Evolutionary conservation across 768 basidiomycete genomes (phyloP).

Genomic region (Pleurotus pulmonarius): DNA sequence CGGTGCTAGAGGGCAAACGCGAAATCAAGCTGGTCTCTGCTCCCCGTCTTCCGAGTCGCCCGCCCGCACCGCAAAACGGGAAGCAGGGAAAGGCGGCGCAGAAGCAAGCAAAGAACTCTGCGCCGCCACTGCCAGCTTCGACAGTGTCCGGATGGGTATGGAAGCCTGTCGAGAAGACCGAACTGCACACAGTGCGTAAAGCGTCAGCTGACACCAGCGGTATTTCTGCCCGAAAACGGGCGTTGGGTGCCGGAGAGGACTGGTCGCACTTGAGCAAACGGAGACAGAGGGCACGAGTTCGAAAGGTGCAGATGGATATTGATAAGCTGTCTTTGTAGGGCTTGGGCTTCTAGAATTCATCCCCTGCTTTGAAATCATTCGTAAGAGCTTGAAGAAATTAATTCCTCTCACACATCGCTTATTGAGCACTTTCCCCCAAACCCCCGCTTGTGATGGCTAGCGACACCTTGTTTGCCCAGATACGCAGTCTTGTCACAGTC

Average conservation of each 20-base stretch:
- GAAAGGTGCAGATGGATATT: slow-evolving; percentile 42
- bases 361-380: too few species aligned
- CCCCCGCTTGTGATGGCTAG: too few species aligned
- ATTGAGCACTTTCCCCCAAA: too few species aligned
- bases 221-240: slow-evolving; percentile 24
- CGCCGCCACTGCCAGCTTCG: slow-evolving; percentile 9
- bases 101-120: slow-evolving; percentile 16
- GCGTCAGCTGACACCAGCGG: not conserved
- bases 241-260: slow-evolving; percentile 48
- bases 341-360: too few species aligned
- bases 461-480: slow-evolving; percentile 31
- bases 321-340: not conserved
- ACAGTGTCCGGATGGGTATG: slow-evolving; percentile 39
- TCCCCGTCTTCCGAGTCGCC: slow-evolving; percentile 21
- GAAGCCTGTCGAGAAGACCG: slow-evolving; percentile 18
- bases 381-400: too few species aligned
- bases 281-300: slow-evolving; percentile 41
- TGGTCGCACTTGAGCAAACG: slow-evolving; percentile 55
- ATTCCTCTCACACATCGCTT: too few species aligned
- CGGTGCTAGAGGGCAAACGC: slow-evolving; percentile 35
- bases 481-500: slow-evolving; percentile 30
- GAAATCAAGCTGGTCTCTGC: slow-evolving; percentile 40
- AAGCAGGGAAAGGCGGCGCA: slow-evolving; percentile 5
- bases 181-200: not conserved
- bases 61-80: slow-evolving; percentile 16